Conservation (phyloP, 2,329 filamentous ascomycete species). For the Whalleya microplaca region DNA sequence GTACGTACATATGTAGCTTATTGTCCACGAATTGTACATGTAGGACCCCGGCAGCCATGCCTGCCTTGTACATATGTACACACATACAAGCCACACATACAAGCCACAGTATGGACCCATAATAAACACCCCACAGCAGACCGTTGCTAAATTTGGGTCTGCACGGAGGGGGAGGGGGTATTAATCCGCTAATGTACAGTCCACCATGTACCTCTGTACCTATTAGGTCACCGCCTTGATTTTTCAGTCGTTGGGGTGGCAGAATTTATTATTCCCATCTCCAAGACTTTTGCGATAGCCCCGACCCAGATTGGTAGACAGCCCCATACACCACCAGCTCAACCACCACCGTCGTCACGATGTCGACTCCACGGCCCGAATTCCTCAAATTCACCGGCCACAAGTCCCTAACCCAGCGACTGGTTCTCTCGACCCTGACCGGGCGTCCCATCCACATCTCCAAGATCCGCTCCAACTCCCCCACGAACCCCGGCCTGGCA, state of each 20-base stretch:
- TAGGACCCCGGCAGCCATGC: neutral
- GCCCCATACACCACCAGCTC: conserved; percentile 1
- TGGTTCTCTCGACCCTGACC: conserved; percentile 88
- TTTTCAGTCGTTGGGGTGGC: conserved; percentile 28
- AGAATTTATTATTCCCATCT: conserved; percentile 35
- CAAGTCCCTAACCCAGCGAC: conserved; percentile 78
- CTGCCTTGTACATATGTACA: neutral
- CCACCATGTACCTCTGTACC: too few relatives aligned
- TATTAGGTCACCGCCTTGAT: conserved; percentile 39
- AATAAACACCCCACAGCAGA: too few relatives aligned
- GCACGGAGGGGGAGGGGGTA: neutral
- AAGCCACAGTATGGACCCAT: too few relatives aligned
- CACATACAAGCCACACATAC: neutral
- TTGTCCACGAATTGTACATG: neutral
- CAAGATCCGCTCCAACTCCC: conserved; percentile 85
- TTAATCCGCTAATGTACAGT: neutral
- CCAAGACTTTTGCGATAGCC: conserved; percentile 5
- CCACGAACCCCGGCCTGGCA: conserved; percentile 84
- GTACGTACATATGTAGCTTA: neutral
- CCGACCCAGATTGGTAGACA: conserved; percentile 3
- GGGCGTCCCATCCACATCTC: conserved; percentile 90
- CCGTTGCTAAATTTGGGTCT: conserved; percentile 18
- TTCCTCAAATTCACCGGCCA: conserved; percentile 82
- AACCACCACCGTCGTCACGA: conserved; percentile 21
- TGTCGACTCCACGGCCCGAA: conserved; percentile 46